phyloP scores from a whole-genome alignment of 441 rosid species.

The Euphorbia corollata region DNA sequence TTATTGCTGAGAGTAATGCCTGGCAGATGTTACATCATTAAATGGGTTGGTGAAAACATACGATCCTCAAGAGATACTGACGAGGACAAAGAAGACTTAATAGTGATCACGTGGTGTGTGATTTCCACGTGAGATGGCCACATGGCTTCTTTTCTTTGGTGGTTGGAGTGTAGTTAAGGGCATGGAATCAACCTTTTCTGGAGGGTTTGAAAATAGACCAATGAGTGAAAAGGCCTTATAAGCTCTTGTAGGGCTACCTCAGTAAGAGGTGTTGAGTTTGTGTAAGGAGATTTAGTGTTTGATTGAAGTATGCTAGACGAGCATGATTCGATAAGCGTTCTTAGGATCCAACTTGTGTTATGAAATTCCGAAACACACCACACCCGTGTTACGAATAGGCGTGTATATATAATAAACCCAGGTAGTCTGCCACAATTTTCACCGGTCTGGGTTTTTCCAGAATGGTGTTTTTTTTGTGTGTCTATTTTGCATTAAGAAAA shows the following conservation, averaged over 20 bases:
- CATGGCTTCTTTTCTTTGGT: slow-evolving; percentile 25
- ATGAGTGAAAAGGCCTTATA: slow-evolving; percentile 14
- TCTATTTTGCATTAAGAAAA: neutral
- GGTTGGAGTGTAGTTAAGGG: slow-evolving; percentile 25
- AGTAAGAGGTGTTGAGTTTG: slow-evolving; percentile 15
- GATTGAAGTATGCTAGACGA: neutral
- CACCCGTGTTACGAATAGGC: neutral
- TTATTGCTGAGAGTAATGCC: too few species aligned
- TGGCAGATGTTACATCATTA: neutral
- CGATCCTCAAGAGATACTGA: slow-evolving; percentile 18
- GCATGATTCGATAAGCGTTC: neutral
- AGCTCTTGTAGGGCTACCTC: slow-evolving; percentile 21
- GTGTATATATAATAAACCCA: too few species aligned
- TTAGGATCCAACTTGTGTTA: neutral
- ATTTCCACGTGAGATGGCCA: slow-evolving; percentile 30
- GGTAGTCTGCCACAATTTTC: too few species aligned
- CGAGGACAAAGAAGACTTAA: slow-evolving; percentile 21
- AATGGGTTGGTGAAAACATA: slow-evolving; percentile 10
- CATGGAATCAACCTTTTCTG: slow-evolving; percentile 19
- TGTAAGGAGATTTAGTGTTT: neutral
- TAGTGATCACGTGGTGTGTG: slow-evolving; percentile 5
- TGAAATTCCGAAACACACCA: neutral
- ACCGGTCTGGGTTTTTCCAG: neutral
- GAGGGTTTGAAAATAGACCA: slow-evolving; percentile 17
- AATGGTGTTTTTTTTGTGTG: neutral